Evolutionary conservation across 225 moss, liverwort and hornwort species (phyloP), one percentile per base, ranked within the genome.

Genomic region (Polytrichum formosum): DNA sequence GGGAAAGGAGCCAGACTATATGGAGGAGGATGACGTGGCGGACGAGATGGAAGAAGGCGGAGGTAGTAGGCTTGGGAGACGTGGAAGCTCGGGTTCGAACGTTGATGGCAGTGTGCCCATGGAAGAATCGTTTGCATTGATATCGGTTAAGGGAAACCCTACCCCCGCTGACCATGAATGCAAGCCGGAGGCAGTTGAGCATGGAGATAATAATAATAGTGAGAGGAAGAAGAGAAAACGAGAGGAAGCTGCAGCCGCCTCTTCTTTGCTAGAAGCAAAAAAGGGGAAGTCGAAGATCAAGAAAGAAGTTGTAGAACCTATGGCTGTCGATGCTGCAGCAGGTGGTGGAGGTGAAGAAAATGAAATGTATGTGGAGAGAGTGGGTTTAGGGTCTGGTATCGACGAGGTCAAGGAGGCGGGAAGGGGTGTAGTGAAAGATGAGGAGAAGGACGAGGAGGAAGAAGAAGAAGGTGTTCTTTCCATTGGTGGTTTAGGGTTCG

Each of bases 161-260:
- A 64, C 56, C 56, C 70, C 73, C 23, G 80, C 66, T 54, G 65
- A 64, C 73, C 66, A 26, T 2, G 83, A 80, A 22, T 56, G 56
- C 8, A 81, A 67, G 66, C 6, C 26, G 18, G 76, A 81, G 66
- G 73, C 56, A 18, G 67, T 28, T 19, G 84, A 87, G 56, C 58
- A 75, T 60, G 82, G 75, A 75, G 84, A 82, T 26, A 79, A 76
- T 17, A 83, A 82, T 28, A 79, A 77, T 17, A 37, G 25, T 35
- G 89, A 90, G 23, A 80, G 86, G 54, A 90, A 82, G 74, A 93
- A 96, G 68, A 87, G 93, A 69, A 91, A 88, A 79, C 80, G 91
- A 74, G 91, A 87, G 68, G 93, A 93, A 60, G 77, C 74, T 37
- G 46, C 4, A 46, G 46, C 46, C 46, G 46, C 46, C 46, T 46